Evolutionary conservation across 2,329 filamentous ascomycete genomes (phyloP).

Genomic region (Sarocladium strictum): DNA sequence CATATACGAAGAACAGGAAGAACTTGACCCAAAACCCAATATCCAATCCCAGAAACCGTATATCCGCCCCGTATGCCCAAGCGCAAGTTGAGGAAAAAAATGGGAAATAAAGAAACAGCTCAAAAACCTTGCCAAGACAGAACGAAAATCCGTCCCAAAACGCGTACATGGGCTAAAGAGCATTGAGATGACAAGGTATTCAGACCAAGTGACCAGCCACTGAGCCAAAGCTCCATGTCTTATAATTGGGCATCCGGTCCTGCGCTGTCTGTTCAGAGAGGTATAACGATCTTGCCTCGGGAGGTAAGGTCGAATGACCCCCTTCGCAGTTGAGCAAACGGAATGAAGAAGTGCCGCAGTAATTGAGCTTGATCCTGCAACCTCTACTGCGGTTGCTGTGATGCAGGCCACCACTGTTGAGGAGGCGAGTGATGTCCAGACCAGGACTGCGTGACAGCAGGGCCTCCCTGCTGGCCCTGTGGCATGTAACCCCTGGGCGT

Average conservation of each 20-base stretch:
- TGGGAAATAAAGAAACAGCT: not conserved
- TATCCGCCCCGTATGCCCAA: constrained; percentile 6
- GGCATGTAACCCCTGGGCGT: constrained; percentile 64
- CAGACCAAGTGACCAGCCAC: not conserved
- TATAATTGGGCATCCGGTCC: too few relatives aligned
- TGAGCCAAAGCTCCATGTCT: not conserved
- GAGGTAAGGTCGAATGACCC: not conserved
- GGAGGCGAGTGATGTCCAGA: constrained; percentile 54
- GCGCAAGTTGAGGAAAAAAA: not conserved
- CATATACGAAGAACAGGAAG: not conserved
- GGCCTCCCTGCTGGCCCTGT: constrained; percentile 45
- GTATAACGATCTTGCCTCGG: too few relatives aligned
- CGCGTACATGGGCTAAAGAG: not conserved
- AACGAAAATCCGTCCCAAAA: not conserved
- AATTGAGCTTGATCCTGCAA: not conserved
- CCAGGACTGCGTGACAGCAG: constrained; percentile 47
- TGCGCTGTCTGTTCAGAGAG: too few relatives aligned
- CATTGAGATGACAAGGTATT: not conserved
- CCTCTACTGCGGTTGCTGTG: constrained; percentile 38
- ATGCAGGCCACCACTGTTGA: constrained; percentile 50
- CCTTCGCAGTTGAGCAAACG: too few relatives aligned
- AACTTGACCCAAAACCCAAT: constrained; percentile 9
- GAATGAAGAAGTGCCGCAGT: too few relatives aligned
- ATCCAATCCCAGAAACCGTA: constrained; percentile 5
- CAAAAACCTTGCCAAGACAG: not conserved